Evolutionary conservation across 495 filamentous ascomycete species (phyloP), one percentile per base, ranked within the genome.

Genomic region (Penicillium salamii): DNA sequence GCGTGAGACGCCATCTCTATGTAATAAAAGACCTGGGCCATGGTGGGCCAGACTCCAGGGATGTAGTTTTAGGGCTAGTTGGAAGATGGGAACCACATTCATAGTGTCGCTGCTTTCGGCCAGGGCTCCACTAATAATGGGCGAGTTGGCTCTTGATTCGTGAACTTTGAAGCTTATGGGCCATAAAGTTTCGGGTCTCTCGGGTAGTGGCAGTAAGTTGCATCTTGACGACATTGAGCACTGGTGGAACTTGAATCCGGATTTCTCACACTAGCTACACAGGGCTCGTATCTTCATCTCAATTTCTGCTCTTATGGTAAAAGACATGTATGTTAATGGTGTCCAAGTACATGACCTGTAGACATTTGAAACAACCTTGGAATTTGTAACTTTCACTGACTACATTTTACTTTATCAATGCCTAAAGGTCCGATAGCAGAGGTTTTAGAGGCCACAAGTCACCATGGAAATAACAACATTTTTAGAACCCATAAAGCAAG

Each of bases 1-100:
- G 33, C 7, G 34, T 42, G 26, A 15, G 38, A 38, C 26, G 17
- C 11, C 15, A 24, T 28, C 29, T 20, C 29, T 36, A 41, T 42
- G 38, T 42, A 50, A 26, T 34, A 50, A 49, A 49, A 3, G n/a
- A 42, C 24, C 21, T 8, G 11, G 34, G 46, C 24, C 42, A 48
- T 23, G 1, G 40, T 33, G 41, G 56, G 48, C 56, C 35, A 54
- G 59, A 47, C 46, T 55, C 50, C 40, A 40, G 57, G 39, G 17
- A 14, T 35, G 45, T 45, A 14, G 12, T 35, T 17, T 17, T 44
- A 49, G 50, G 35, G 21, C 44, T 37, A 46, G 26, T 24, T 31
- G 42, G 35, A 54, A 40, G 18, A 46, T 51, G 33, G 50, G 36
- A 57, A 49, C 32, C n/a, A 21, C 8, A 40, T 21, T 17, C 31